Evolutionary conservation across 2,329 filamentous ascomycete species (phyloP).

Genomic region (Scedosporium apiospermum): DNA sequence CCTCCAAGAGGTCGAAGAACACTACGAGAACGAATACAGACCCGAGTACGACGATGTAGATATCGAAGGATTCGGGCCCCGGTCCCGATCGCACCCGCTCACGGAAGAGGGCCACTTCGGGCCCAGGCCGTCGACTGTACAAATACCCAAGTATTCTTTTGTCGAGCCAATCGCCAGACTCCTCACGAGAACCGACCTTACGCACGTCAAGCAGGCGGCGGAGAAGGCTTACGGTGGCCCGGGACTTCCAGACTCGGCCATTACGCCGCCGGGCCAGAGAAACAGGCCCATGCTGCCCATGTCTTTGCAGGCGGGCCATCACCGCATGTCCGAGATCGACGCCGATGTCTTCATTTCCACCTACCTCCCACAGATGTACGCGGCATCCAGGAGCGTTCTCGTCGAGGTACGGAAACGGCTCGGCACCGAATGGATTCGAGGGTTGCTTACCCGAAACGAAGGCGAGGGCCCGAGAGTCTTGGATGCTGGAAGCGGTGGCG

Average conservation of each 20-base stretch:
- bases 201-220: conserved; percentile 65
- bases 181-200: conserved; percentile 57
- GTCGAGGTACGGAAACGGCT: conserved; percentile 67
- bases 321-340: conserved; percentile 64
- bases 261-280: conserved; percentile 51
- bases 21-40: conserved; percentile 15
- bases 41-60: conserved; percentile 23
- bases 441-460: conserved; percentile 49
- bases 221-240: conserved; percentile 67
- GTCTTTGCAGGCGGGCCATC: conserved; percentile 51
- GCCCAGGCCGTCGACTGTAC: conserved; percentile 63
- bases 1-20: conserved; percentile 21
- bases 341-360: conserved; percentile 63
- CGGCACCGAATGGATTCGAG: conserved; percentile 60
- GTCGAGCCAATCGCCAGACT: conserved; percentile 61
- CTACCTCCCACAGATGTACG: conserved; percentile 62
- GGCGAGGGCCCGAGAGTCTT: conserved; percentile 53
- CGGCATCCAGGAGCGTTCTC: conserved; percentile 55
- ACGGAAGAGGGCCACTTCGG: conserved; percentile 67
- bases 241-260: conserved; percentile 66
- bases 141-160: conserved; percentile 62
- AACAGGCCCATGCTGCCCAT: conserved; percentile 55
- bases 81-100: conserved; percentile 57
- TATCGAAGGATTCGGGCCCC: conserved; percentile 20
- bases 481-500: conserved; percentile 66